Conservation (phyloP, 75 land plant species). For the Pinus tabuliformis region DNA sequence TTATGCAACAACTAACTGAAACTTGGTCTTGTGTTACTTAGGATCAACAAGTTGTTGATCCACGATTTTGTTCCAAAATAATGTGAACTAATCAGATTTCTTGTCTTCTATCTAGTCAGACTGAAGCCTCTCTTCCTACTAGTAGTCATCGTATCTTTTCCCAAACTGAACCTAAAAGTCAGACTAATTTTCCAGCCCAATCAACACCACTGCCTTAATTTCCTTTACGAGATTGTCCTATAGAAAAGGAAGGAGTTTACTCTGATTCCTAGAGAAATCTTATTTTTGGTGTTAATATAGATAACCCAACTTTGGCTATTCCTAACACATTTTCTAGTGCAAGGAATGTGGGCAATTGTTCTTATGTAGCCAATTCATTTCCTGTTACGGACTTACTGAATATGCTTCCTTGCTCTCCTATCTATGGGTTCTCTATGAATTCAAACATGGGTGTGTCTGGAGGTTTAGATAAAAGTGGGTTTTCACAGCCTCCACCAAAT, state of each 20-base stretch:
- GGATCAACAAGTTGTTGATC: conserved; percentile 11
- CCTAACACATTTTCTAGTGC: conserved; percentile 30
- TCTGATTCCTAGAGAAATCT: conserved; percentile 15
- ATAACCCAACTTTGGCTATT: conserved; percentile 33
- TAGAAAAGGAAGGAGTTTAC: conserved; percentile 26
- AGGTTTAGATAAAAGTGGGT: conserved; percentile 56
- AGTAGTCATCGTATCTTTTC: background rate
- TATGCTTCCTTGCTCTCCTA: conserved; percentile 13
- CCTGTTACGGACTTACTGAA: conserved; percentile 27
- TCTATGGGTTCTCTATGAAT: conserved; percentile 24
- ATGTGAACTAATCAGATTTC: conserved; percentile 15
- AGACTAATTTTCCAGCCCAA: background rate
- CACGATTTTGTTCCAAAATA: conserved; percentile 9
- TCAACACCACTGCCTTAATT: conserved; percentile 28
- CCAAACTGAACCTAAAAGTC: background rate
- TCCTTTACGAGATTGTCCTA: conserved; percentile 36
- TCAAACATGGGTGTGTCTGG: conserved; percentile 22
- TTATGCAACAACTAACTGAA: conserved; percentile 5
- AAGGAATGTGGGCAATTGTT: conserved; percentile 11
- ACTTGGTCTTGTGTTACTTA: background rate
- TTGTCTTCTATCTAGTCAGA: conserved; percentile 16
- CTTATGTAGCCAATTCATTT: conserved; percentile 22
- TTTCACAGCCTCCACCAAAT: conserved; percentile 38
- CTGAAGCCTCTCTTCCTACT: conserved; percentile 11
- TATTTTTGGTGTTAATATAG: conserved; percentile 45